Evolutionary conservation across 2,329 filamentous ascomycete genomes (phyloP), one percentile per base, ranked within the genome.

Genomic region (Ustulina deusta): DNA sequence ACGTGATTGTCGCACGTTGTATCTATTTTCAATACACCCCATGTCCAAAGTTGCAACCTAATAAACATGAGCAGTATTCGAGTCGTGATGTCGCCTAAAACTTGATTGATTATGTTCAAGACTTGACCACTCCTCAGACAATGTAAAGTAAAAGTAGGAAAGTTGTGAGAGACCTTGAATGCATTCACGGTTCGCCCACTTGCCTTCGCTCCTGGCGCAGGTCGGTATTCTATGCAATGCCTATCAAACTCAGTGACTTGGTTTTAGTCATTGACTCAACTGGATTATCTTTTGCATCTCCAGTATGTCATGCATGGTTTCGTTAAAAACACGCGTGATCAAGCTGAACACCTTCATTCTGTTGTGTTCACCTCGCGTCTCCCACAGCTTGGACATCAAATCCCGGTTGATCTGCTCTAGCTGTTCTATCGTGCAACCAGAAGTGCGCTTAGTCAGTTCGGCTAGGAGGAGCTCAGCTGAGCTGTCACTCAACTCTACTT

Each of bases 361-460:
- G 80, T 99, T 96, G 88, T 93, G 96, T 75, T 97, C 90, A 55
- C 89, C 86, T 57, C 94, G 87, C 68, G 87, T 87, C 68, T 85
- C 86, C 96, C 96, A 99, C 51, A 98, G 87, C 70, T 90, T 89
- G 68, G 95, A 92, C 95, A 98, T 98, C 70, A 98, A 83, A 72
- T 91, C 89, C 7, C 94, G 91, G 78, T 94, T 94, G 78, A 97
- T 90, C 80, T 98, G 95, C 83, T 98, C 95, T 22, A 99, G 83
- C 79, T 99, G 95, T 81, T 99, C 96, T 60, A 99, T 92, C 0
- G 91, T 92, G 78, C 92, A 93, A 0, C 93, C 93, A 22, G 88
- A 90, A 1, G 92, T 95, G 51, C 85, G 84, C 32, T 86, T 81
- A 0, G 90, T 89, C 38, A 97, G 82, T 42, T 88, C 83, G 0